Evolutionary conservation across 108 stramenopile species (phyloP).

Genomic region (Skeletonema marinoi): DNA sequence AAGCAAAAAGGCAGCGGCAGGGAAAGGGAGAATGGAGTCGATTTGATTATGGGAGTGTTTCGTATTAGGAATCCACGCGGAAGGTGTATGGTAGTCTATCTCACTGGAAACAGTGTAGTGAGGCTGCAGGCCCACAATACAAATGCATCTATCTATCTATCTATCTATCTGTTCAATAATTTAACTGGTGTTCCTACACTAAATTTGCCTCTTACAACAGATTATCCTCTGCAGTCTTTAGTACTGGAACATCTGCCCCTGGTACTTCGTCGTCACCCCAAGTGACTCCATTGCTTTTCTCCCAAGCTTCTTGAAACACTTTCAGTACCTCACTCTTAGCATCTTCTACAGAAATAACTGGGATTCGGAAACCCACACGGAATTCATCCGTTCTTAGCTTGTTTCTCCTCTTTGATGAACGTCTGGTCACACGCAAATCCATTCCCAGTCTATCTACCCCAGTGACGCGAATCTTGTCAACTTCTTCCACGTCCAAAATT

Average conservation of each 20-base stretch:
- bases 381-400: conserved; percentile 94
- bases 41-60: not conserved
- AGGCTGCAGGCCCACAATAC: no score
- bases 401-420: conserved; percentile 72
- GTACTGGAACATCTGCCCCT: conserved; percentile 71
- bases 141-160: no score
- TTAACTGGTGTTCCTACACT: not conserved
- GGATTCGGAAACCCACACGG: conserved; percentile 92
- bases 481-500: conserved; percentile 69
- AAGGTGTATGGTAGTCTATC: no score
- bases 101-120: no score
- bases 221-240: conserved; percentile 86
- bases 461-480: conserved; percentile 80
- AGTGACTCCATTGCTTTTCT: conserved; percentile 77
- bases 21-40: no score
- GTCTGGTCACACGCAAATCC: conserved; percentile 91
- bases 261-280: conserved; percentile 77
- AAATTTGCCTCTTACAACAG: conserved; percentile 61
- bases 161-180: not conserved
- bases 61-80: not conserved
- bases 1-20: no score
- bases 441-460: conserved; percentile 95
- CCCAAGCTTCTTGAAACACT: conserved; percentile 98
- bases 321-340: conserved; percentile 97
- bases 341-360: conserved; percentile 93